Evolutionary conservation across 768 basidiomycete species (phyloP), one percentile per base, ranked within the genome.

Genomic region (Imleria badia): DNA sequence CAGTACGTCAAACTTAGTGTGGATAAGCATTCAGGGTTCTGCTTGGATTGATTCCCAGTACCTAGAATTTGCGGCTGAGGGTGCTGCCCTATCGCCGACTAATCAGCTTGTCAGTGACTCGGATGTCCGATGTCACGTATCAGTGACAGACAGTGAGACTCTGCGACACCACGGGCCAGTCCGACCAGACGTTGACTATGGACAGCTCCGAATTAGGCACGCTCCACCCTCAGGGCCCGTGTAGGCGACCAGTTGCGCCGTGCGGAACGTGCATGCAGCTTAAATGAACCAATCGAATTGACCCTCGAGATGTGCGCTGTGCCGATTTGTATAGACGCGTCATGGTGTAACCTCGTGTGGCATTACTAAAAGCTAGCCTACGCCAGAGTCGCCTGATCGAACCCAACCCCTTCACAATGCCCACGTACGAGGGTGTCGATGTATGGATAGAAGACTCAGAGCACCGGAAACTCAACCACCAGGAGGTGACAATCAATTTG

Each of bases 401-500:
- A 42, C 31, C 39, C 19, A 48, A 36, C 23, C 10, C 58, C 34
- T 42, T 30, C 34, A 45, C 53, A 31, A 64, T 63, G 62, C 58
- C 58, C 43, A 43, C 43, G 19, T 48, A 54, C 61, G 56, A 45
- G 20, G 51, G 23, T 23, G 46, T 63, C 38, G 62, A 63, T 33
- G 51, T 52, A 22, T 64, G 62, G 62, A 39, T 60, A 20, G 58
- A 64, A 34, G 62, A 60, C 30, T 53, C 58, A 11, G n/a, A 46
- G 20, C 3, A 48, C n/a, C 45, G 35, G 8, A 64, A 44, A 31
- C 19, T 64, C 26, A 15, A 22, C 23, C 31, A 49, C 19, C 51
- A 40, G 14, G 45, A 39, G 5, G 26, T 56, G 8, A 34, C 51
- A 14, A 51, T 64, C 38, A 39, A 51, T 45, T 29, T 64, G 11